phyloP scores from a whole-genome alignment of 257 asterid species.

The Euphrasia confusa region DNA sequence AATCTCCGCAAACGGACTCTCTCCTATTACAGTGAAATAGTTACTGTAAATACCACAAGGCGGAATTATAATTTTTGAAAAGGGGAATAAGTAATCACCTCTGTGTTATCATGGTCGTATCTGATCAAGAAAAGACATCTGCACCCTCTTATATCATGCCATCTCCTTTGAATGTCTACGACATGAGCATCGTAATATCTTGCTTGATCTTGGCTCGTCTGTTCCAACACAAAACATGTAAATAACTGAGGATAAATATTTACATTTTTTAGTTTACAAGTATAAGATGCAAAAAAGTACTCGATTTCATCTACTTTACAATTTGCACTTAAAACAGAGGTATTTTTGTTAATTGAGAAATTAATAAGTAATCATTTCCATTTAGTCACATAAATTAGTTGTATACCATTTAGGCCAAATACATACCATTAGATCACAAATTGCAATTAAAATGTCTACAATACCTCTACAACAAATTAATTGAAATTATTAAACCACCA shows the following conservation, averaged over 20 bases:
- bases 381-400: too few relatives aligned
- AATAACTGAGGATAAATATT: background rate
- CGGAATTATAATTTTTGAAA: background rate
- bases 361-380: too few relatives aligned
- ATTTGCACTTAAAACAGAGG: too few relatives aligned
- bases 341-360: too few relatives aligned
- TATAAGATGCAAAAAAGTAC: too few relatives aligned
- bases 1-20: slow-evolving; percentile 71
- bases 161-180: slow-evolving; percentile 55
- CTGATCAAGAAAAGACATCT: slow-evolving; percentile 73
- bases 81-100: slow-evolving; percentile 39
- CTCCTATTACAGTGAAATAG: slow-evolving; percentile 46
- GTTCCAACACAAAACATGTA: slow-evolving; percentile 12
- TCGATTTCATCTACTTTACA: too few relatives aligned
- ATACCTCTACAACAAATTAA: too few relatives aligned
- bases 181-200: slow-evolving; percentile 76
- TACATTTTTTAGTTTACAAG: too few relatives aligned
- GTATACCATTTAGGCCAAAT: too few relatives aligned
- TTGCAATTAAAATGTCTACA: too few relatives aligned
- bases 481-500: too few relatives aligned
- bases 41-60: background rate
- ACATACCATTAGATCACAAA: too few relatives aligned
- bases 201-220: slow-evolving; percentile 74
- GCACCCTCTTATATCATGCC: slow-evolving; percentile 97
- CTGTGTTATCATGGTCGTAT: slow-evolving; percentile 57